These are phyloP conservation scores for Candida sanyiensis DNA, from an alignment of 805 yeast genomes.

Conservation along the genomic window DNA sequence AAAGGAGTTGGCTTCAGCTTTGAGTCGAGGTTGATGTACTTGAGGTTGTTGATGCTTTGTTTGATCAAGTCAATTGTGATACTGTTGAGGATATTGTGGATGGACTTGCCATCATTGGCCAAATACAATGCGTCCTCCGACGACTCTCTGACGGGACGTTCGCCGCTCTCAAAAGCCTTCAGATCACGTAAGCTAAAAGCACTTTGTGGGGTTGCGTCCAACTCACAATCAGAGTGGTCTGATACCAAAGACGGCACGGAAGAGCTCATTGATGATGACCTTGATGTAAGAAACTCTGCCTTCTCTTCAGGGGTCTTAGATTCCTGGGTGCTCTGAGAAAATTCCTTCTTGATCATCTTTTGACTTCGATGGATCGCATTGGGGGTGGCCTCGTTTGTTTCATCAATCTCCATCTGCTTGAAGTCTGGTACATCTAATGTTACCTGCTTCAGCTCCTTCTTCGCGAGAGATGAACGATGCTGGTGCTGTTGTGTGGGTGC, in stretches of 20 bases:
- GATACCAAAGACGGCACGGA: conserved; percentile 8
- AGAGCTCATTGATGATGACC: conserved; percentile 11
- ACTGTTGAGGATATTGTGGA: conserved; percentile 17
- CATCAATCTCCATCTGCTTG: not conserved
- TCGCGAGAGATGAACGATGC: no score
- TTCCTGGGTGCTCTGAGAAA: not conserved
- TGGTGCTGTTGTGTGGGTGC: not conserved
- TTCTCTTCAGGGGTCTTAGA: not conserved
- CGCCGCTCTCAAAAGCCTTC: no score
- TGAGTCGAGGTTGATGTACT: conserved; percentile 17
- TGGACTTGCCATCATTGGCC: conserved; percentile 23
- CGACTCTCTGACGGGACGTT: not conserved
- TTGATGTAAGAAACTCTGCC: not conserved
- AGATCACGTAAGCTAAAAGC: not conserved
- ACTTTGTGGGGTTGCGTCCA: not conserved
- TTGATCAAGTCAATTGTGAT: conserved; percentile 21
- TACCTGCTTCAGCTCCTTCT: not conserved
- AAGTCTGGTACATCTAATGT: not conserved
- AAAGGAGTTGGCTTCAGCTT: conserved; percentile 4
- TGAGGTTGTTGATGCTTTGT: conserved; percentile 18
- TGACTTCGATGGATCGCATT: not conserved
- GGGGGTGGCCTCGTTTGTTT: not conserved
- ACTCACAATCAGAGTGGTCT: conserved; percentile 9
- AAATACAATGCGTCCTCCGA: conserved; percentile 18
- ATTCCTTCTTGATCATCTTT: not conserved